These are phyloP conservation scores for Colletotrichum orbiculare DNA, from an alignment of 2,329 filamentous ascomycete species.

Conservation along the genomic window DNA sequence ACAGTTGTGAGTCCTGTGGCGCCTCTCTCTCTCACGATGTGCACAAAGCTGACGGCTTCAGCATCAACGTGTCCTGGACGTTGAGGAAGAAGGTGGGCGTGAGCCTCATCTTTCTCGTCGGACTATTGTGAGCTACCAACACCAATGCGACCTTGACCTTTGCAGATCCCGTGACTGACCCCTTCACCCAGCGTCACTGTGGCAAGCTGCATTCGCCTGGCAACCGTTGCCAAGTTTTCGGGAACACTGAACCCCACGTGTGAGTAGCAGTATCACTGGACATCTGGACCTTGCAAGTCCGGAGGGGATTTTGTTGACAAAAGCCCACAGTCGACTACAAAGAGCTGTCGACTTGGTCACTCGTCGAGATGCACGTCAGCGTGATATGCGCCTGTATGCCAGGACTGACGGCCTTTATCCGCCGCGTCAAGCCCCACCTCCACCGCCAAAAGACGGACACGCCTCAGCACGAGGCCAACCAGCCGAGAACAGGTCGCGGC, in stretches of 20 bases:
- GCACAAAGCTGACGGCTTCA: no score
- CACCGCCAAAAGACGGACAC: not conserved
- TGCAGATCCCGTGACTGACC: no score
- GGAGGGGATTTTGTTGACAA: not conserved
- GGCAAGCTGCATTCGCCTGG: conserved; percentile 22
- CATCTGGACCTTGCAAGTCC: not conserved
- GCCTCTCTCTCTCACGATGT: no score
- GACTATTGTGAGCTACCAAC: conserved; percentile 15
- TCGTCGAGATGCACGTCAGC: conserved; percentile 27
- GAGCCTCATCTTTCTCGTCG: conserved; percentile 25
- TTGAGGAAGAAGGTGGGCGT: conserved; percentile 14
- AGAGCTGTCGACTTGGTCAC: conserved; percentile 16
- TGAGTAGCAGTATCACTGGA: not conserved
- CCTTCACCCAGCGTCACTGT: conserved; percentile 9
- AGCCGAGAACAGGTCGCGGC: not conserved
- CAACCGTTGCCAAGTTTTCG: conserved; percentile 6
- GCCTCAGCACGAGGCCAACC: not conserved
- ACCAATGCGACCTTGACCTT: no score
- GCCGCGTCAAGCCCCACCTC: conserved; percentile 11
- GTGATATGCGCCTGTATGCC: conserved; percentile 35
- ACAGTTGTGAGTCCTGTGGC: conserved; percentile 19
- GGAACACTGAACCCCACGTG: conserved; percentile 20
- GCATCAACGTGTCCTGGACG: conserved; percentile 23
- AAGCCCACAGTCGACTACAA: conserved; percentile 15
- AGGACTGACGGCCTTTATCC: conserved; percentile 22